Evolutionary conservation across 208 protist species (phyloP).

Genomic region (Herpetomonas samuelpessoai): DNA sequence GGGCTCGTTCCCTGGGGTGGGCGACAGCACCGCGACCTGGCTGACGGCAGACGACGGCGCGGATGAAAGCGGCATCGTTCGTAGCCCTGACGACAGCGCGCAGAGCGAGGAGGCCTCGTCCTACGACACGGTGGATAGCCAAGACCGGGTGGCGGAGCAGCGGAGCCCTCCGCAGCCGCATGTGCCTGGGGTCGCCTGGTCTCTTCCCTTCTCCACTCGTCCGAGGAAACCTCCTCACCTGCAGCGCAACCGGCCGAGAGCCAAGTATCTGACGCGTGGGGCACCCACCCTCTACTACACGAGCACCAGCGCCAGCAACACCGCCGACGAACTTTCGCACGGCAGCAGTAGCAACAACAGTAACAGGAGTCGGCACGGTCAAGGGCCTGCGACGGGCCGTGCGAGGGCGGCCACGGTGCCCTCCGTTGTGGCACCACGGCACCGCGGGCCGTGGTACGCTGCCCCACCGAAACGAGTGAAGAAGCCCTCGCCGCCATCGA

Average conservation of each 20-base stretch:
- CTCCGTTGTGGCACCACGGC: no score
- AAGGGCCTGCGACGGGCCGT: no score
- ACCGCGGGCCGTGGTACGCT: slow-evolving; percentile 6
- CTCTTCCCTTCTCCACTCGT: neutral
- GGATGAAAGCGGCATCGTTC: neutral
- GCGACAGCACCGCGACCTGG: neutral
- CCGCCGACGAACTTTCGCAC: neutral
- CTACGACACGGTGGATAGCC: neutral
- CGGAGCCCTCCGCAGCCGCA: neutral
- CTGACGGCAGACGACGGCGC: neutral
- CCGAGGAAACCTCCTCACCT: neutral
- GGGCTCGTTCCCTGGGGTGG: no score
- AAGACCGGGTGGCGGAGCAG: neutral
- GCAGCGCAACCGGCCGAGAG: slow-evolving; percentile 2
- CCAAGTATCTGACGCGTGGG: slow-evolving; percentile 3
- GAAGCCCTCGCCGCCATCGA: neutral
- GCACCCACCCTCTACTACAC: slow-evolving; percentile 2
- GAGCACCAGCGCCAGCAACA: neutral
- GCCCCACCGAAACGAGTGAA: slow-evolving; percentile 1
- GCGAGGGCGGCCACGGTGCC: no score
- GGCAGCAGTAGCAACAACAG: neutral
- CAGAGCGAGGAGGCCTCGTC: neutral
- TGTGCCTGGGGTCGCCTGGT: neutral
- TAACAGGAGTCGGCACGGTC: no score
- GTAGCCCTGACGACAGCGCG: neutral